Conservation (phyloP, 768 basidiomycete genomes). For the Rhodosporidiobolus sp. region DNA sequence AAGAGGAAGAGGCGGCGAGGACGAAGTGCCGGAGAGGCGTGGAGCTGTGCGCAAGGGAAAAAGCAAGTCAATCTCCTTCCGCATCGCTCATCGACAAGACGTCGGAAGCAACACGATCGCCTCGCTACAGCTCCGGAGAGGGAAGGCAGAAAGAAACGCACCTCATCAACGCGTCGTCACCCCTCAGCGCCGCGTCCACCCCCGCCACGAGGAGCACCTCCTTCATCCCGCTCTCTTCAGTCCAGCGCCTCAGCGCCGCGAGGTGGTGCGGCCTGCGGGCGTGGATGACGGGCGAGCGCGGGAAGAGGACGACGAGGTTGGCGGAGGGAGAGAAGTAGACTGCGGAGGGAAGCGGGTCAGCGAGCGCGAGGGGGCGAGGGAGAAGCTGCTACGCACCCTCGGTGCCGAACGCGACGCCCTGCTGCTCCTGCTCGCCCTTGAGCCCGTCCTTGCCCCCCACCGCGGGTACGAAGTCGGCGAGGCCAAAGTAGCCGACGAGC, state of each 20-base stretch:
- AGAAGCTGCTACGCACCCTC: constrained; percentile 16
- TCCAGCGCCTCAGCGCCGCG: constrained; percentile 2
- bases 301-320: constrained; percentile 25
- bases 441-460: constrained; percentile 17
- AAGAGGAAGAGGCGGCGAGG: constrained; percentile 16
- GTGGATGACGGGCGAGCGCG: constrained; percentile 34
- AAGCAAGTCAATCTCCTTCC: background rate
- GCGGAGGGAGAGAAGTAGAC: constrained; percentile 11
- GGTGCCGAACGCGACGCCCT: constrained; percentile 22
- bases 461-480: constrained; percentile 27
- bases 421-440: background rate
- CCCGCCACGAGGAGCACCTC: constrained; percentile 29
- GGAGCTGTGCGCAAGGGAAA: background rate
- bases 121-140: too few relatives aligned
- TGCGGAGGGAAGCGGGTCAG: background rate
- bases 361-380: background rate
- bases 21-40: constrained; percentile 25
- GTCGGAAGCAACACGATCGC: background rate
- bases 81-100: background rate
- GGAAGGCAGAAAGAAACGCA: background rate
- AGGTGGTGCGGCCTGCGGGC: constrained; percentile 28
- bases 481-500: constrained; percentile 29
- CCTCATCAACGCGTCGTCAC: constrained; percentile 25
- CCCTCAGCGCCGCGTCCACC: constrained; percentile 23
- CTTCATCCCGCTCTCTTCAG: constrained; percentile 1